Percentiles rank a stretch among this genome's conserved stretches.
These are phyloP conservation scores for Cyclotella cryptica DNA, from an alignment of 108 stramenopile species.

Conservation along the genomic window DNA sequence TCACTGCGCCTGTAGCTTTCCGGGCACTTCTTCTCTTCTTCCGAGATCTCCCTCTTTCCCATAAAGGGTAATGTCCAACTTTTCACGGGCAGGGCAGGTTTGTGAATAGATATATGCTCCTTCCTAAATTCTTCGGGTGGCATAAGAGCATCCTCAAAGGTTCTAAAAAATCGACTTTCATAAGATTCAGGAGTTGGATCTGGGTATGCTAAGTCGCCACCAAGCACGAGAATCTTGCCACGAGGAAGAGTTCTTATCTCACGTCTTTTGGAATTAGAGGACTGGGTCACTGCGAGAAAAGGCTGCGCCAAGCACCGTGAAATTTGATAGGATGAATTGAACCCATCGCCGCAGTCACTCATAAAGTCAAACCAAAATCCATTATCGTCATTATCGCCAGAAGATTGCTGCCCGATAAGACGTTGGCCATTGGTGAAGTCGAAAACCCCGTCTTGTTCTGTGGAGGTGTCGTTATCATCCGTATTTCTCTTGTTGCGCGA, in stretches of 20 bases:
- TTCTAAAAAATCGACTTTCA: constrained; percentile 64
- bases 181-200: constrained; percentile 57
- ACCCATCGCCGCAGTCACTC: constrained; percentile 72
- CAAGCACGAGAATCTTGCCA: constrained; percentile 63
- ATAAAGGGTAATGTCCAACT: constrained; percentile 41
- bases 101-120: constrained; percentile 59
- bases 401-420: constrained; percentile 1
- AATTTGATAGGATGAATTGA: constrained; percentile 69
- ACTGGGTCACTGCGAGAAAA: constrained; percentile 41
- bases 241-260: constrained; percentile 45
- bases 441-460: constrained; percentile 46
- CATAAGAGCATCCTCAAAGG: constrained; percentile 70
- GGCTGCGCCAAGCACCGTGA: constrained; percentile 66
- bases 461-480: neutral
- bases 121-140: constrained; percentile 62
- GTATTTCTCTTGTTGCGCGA: neutral
- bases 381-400: constrained; percentile 5
- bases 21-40: constrained; percentile 23
- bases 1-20: constrained; percentile 13
- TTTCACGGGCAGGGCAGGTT: constrained; percentile 59
- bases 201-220: constrained; percentile 76
- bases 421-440: constrained; percentile 34
- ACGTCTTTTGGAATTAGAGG: constrained; percentile 12
- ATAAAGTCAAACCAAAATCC: constrained; percentile 73
- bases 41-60: constrained; percentile 5